Percentiles rank a stretch among this genome's conserved stretches.
Conservation (phyloP, 169 alveolate species). For the Fabrea salina region DNA sequence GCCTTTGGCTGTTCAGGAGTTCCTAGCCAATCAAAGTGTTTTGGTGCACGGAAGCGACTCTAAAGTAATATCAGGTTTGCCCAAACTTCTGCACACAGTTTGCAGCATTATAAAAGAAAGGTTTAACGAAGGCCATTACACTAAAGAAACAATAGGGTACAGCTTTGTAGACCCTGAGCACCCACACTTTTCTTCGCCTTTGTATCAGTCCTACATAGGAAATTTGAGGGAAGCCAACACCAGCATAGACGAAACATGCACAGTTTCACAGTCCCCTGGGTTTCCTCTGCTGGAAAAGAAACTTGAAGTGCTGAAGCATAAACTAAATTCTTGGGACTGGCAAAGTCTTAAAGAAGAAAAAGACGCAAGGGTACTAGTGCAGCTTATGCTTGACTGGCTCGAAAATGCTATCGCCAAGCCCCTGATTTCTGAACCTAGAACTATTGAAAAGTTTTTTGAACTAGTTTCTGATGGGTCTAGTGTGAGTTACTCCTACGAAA, state of each 20-base stretch:
- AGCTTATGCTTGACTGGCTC: background rate
- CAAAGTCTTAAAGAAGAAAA: background rate
- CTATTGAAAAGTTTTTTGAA: background rate
- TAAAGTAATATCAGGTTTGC: background rate
- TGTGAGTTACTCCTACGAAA: too few species aligned
- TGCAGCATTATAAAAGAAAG: background rate
- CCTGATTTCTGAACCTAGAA: background rate
- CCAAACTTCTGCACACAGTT: conserved; percentile 4
- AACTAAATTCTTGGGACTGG: background rate
- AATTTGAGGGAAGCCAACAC: background rate
- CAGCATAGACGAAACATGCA: conserved; percentile 8
- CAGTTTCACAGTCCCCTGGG: background rate
- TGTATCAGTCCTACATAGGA: background rate
- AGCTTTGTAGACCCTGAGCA: background rate
- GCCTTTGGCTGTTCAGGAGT: background rate
- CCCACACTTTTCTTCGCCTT: background rate
- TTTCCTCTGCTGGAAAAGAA: background rate
- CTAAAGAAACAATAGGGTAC: background rate
- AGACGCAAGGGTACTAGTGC: background rate
- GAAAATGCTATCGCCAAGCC: background rate
- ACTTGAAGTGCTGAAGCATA: background rate
- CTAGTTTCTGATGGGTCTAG: too few species aligned
- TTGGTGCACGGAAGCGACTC: background rate
- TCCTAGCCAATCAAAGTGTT: background rate
- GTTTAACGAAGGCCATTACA: background rate